Percentiles rank a stretch among this genome's conserved stretches.
These are phyloP conservation scores for Homolaphlyctis polyrhiza DNA, from an alignment of 371 early-diverging fungal species.

Conservation along the genomic window DNA sequence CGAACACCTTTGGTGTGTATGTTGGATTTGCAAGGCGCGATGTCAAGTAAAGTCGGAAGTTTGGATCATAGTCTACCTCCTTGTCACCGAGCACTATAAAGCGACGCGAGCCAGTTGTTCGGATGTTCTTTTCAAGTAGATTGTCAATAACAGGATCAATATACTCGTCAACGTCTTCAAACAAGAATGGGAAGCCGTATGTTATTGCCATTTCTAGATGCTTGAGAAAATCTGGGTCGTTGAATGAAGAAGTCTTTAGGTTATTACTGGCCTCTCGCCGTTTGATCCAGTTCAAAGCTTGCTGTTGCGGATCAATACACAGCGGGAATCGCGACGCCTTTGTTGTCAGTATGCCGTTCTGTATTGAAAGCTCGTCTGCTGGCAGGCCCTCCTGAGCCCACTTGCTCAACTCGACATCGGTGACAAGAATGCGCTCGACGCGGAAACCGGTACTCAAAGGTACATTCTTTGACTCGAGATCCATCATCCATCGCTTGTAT, in stretches of 20 bases:
- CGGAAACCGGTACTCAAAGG: constrained; percentile 42
- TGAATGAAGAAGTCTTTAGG: constrained; percentile 51
- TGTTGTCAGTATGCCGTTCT: constrained; percentile 57
- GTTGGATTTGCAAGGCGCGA: constrained; percentile 51
- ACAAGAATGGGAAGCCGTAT: constrained; percentile 58
- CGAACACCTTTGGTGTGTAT: constrained; percentile 56
- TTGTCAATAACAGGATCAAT: constrained; percentile 62
- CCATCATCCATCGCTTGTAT: constrained; percentile 46
- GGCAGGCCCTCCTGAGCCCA: constrained; percentile 59
- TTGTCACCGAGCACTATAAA: constrained; percentile 59
- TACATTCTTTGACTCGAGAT: constrained; percentile 29
- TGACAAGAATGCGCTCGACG: constrained; percentile 46
- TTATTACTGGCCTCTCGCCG: constrained; percentile 47
- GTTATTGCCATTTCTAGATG: constrained; percentile 60
- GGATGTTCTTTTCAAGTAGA: constrained; percentile 55
- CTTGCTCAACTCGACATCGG: constrained; percentile 50
- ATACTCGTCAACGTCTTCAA: constrained; percentile 62
- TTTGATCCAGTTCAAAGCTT: constrained; percentile 56
- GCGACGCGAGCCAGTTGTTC: constrained; percentile 33
- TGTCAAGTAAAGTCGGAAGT: constrained; percentile 50
- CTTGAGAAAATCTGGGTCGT: constrained; percentile 57
- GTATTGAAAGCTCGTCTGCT: constrained; percentile 54
- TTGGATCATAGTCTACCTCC: constrained; percentile 56
- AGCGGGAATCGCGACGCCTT: constrained; percentile 56
- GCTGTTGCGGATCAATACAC: constrained; percentile 61